These are phyloP conservation scores for Paracorniculantispora psalliotae DNA, from an alignment of 2,329 filamentous ascomycete genomes.

Conservation along the genomic window DNA sequence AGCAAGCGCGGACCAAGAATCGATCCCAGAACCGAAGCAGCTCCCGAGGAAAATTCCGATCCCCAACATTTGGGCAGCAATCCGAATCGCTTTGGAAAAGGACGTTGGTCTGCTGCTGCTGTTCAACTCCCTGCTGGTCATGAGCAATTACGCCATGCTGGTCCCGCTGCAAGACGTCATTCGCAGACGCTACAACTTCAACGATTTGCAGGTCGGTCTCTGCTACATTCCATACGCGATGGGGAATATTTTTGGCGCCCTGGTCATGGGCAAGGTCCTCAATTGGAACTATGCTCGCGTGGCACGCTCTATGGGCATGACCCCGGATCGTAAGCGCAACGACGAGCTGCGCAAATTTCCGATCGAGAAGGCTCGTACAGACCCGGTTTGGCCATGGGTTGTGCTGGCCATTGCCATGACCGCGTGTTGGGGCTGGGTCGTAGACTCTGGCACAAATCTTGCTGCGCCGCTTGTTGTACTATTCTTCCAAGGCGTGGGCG, in stretches of 20 bases:
- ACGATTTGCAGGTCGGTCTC: conserved; percentile 37
- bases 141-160: conserved; percentile 29
- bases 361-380: conserved; percentile 33
- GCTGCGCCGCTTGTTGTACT: conserved; percentile 37
- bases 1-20: conserved; percentile 18
- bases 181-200: conserved; percentile 27
- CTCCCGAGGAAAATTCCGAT: conserved; percentile 19
- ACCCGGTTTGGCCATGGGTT: conserved; percentile 34
- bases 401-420: conserved; percentile 40
- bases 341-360: conserved; percentile 31
- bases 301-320: conserved; percentile 43
- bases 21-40: conserved; percentile 11
- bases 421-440: conserved; percentile 39
- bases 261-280: conserved; percentile 44
- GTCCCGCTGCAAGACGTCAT: conserved; percentile 30
- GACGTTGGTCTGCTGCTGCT: conserved; percentile 30
- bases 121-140: conserved; percentile 31
- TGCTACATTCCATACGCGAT: conserved; percentile 35
- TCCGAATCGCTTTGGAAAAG: conserved; percentile 30
- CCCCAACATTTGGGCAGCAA: conserved; percentile 26
- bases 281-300: conserved; percentile 58
- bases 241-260: conserved; percentile 32
- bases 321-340: conserved; percentile 41
- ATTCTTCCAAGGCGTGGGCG: conserved; percentile 31
- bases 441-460: conserved; percentile 32